A percentile compares a stretch with the other conserved stretches of the same genome.
Evolutionary conservation across 306 rosid genomes (phyloP).

Genomic region (Hippophae tibetana): DNA sequence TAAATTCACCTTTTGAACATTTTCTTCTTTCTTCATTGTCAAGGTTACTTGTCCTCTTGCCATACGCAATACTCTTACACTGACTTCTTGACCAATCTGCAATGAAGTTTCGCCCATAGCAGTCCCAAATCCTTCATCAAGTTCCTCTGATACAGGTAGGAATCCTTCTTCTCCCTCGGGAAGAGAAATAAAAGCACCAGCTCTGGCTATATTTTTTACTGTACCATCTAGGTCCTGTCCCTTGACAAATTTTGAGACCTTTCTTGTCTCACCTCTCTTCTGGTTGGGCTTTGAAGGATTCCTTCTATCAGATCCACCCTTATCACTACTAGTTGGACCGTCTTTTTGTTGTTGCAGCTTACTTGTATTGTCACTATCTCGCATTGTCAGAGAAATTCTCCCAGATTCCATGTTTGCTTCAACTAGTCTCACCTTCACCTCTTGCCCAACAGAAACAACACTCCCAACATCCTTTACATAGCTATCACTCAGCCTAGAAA

Average conservation of each 20-base stretch:
- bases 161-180: slow-evolving; percentile 99
- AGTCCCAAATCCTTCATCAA: slow-evolving; percentile 57
- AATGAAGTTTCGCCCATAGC: slow-evolving; percentile 66
- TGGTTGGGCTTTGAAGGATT: slow-evolving; percentile 40
- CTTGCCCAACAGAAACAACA: slow-evolving; percentile 94
- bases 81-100: slow-evolving; percentile 70
- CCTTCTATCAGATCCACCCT: slow-evolving; percentile 52
- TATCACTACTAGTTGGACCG: slow-evolving; percentile 32
- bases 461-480: slow-evolving; percentile 75
- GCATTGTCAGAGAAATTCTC: slow-evolving; percentile 93
- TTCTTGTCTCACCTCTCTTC: slow-evolving; percentile 42
- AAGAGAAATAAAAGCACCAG: slow-evolving; percentile 86
- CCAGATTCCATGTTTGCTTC: slow-evolving; percentile 70
- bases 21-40: slow-evolving; percentile 94
- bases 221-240: slow-evolving; percentile 85
- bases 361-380: slow-evolving; percentile 42
- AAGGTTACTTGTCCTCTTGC: slow-evolving; percentile 75
- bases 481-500: slow-evolving; percentile 79
- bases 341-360: slow-evolving; percentile 44
- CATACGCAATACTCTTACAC: slow-evolving; percentile 71
- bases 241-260: slow-evolving; percentile 45
- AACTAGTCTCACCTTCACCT: slow-evolving; percentile 79
- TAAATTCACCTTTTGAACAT: slow-evolving; percentile 24
- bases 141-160: slow-evolving; percentile 72
- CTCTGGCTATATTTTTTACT: slow-evolving; percentile 69